These are phyloP conservation scores for Teratosphaeria zuluensis DNA, from an alignment of 2,329 filamentous ascomycete genomes.

Conservation along the genomic window DNA sequence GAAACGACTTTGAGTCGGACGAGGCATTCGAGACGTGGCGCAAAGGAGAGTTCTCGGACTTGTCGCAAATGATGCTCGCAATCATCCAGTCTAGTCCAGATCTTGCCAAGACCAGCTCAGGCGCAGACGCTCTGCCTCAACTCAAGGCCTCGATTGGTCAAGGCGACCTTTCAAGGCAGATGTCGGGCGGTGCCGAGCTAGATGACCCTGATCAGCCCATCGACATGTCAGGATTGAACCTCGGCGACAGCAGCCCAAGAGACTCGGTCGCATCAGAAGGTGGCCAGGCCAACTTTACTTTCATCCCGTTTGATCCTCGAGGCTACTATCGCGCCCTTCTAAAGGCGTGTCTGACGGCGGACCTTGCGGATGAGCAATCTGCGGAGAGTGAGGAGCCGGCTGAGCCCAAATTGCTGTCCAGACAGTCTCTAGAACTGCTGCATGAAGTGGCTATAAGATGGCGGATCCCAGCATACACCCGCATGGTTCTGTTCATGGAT, in stretches of 20 bases:
- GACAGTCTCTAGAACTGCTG: conserved; percentile 70
- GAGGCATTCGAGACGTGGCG: conserved; percentile 87
- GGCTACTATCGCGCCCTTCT: conserved; percentile 75
- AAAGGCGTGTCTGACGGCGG: conserved; percentile 60
- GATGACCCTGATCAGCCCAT: conserved; percentile 59
- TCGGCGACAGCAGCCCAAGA: conserved; percentile 39
- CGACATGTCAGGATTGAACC: conserved; percentile 55
- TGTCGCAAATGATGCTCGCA: conserved; percentile 88
- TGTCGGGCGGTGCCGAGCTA: conserved; percentile 30
- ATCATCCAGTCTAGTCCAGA: conserved; percentile 80
- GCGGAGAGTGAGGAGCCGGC: conserved; percentile 37
- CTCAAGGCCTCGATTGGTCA: conserved; percentile 25
- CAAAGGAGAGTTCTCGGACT: conserved; percentile 72
- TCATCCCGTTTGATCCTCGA: conserved; percentile 76
- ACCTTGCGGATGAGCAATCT: conserved; percentile 45
- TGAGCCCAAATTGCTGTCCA: conserved; percentile 53
- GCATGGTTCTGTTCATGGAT: conserved; percentile 73
- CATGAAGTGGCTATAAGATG: conserved; percentile 79
- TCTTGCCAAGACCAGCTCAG: conserved; percentile 65
- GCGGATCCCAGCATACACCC: conserved; percentile 76
- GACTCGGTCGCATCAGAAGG: conserved; percentile 27
- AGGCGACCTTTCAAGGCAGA: conserved; percentile 36
- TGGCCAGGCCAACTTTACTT: conserved; percentile 54
- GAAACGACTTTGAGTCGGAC: conserved; percentile 81
- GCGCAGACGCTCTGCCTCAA: conserved; percentile 19